phyloP scores from a whole-genome alignment of 2,329 filamentous ascomycete genomes.

The Microsporum ferrugineum region DNA sequence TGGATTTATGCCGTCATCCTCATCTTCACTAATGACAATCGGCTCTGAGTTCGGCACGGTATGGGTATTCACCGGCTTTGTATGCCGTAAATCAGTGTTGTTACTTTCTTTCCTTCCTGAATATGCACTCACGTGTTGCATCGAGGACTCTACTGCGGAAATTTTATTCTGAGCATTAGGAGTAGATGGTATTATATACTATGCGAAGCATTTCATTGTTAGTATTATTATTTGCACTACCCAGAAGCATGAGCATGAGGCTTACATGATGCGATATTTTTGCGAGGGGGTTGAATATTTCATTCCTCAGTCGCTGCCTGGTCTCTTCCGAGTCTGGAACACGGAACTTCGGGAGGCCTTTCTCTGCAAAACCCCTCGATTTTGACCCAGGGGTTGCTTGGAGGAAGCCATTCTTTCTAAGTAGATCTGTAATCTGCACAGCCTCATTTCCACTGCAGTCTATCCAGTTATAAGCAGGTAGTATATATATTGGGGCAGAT shows the following conservation, averaged over 20 bases:
- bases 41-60: background rate
- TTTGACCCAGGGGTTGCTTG: conserved; percentile 23
- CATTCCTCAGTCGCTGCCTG: conserved; percentile 16
- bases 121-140: background rate
- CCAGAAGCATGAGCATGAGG: background rate
- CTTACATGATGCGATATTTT: conserved; percentile 27
- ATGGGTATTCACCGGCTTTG: background rate
- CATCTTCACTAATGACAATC: background rate
- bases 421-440: conserved; percentile 21
- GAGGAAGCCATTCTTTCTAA: conserved; percentile 21
- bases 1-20: background rate
- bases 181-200: conserved; percentile 1
- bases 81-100: background rate
- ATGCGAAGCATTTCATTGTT: background rate
- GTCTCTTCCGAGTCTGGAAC: conserved; percentile 17
- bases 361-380: conserved; percentile 21
- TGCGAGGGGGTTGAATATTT: conserved; percentile 24
- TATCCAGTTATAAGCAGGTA: conserved; percentile 14
- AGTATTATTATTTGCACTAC: background rate
- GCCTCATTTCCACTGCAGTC: conserved; percentile 24
- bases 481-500: background rate
- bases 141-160: background rate
- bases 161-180: background rate
- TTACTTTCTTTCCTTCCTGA: background rate
- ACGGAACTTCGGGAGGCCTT: conserved; percentile 22